phyloP scores from a whole-genome alignment of 2,329 filamentous ascomycete species.

The Neoarthrinium moseri region DNA sequence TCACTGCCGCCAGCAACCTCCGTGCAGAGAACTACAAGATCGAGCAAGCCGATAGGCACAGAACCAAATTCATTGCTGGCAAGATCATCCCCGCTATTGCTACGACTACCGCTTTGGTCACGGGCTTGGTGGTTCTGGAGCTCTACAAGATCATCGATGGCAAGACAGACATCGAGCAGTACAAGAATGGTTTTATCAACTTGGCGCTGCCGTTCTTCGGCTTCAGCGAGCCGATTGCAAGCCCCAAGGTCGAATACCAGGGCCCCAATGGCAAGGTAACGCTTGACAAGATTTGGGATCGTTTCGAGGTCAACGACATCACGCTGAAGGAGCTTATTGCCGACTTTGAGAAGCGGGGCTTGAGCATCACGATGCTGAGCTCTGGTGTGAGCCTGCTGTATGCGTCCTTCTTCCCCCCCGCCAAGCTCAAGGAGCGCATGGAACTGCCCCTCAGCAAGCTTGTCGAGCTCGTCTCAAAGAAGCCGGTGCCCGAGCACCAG shows the following conservation, averaged over 20 bases:
- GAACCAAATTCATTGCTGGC: slow-evolving; percentile 99
- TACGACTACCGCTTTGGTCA: slow-evolving; percentile 93
- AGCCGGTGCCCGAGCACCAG: slow-evolving; percentile 85
- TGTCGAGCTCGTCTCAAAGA: slow-evolving; percentile 87
- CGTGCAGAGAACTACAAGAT: slow-evolving; percentile 99
- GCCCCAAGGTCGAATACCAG: slow-evolving; percentile 87
- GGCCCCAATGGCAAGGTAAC: slow-evolving; percentile 75
- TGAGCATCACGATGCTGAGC: slow-evolving; percentile 89
- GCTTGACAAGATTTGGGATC: slow-evolving; percentile 97
- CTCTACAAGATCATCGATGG: slow-evolving; percentile 96
- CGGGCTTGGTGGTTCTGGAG: slow-evolving; percentile 88
- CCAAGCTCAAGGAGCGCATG: slow-evolving; percentile 78
- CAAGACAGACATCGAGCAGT: slow-evolving; percentile 95
- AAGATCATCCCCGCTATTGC: slow-evolving; percentile 99
- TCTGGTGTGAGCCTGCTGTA: slow-evolving; percentile 96
- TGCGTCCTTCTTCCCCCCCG: slow-evolving; percentile 82
- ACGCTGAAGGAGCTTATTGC: slow-evolving; percentile 82
- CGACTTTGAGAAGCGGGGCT: slow-evolving; percentile 75
- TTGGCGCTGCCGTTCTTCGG: slow-evolving; percentile 95
- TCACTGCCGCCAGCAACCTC: slow-evolving; percentile 93
- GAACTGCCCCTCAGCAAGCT: slow-evolving; percentile 83
- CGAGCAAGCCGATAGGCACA: slow-evolving; percentile 85
- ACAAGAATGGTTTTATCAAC: slow-evolving; percentile 99
- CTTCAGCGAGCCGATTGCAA: slow-evolving; percentile 94
- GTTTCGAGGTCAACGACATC: slow-evolving; percentile 86